Evolutionary conservation across 345 rosid species (phyloP).

Genomic region (Stellera chamaejasme): DNA sequence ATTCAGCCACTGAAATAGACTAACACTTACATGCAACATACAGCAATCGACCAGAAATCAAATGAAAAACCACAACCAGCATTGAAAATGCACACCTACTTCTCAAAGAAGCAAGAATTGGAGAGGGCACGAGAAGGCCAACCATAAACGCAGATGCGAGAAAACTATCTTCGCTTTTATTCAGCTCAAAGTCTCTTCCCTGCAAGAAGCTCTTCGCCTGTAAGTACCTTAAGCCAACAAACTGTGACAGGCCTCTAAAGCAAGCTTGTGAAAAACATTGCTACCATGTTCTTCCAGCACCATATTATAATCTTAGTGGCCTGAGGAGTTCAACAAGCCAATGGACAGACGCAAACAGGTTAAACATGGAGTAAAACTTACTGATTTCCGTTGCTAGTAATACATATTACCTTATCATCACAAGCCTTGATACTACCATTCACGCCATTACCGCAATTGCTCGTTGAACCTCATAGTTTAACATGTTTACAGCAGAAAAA

Average conservation of each 20-base stretch:
- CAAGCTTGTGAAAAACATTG: background rate
- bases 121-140: slow-evolving; percentile 90
- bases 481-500: slow-evolving; percentile 69
- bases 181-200: slow-evolving; percentile 70
- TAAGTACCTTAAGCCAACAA: slow-evolving; percentile 1
- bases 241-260: background rate
- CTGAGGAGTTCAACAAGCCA: no score
- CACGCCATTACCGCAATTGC: slow-evolving; percentile 90
- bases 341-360: background rate
- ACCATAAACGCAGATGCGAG: slow-evolving; percentile 97
- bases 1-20: background rate
- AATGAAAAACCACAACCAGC: slow-evolving; percentile 68
- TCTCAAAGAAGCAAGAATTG: slow-evolving; percentile 78
- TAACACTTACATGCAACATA: slow-evolving; percentile 68
- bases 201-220: slow-evolving; percentile 22
- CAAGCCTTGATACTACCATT: slow-evolving; percentile 69
- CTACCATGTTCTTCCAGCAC: no score
- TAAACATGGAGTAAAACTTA: slow-evolving; percentile 25
- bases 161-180: slow-evolving; percentile 83
- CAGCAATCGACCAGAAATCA: slow-evolving; percentile 75
- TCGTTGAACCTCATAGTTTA: slow-evolving; percentile 90
- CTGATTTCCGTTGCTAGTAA: slow-evolving; percentile 85
- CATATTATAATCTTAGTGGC: no score
- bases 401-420: slow-evolving; percentile 46
- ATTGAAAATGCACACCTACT: slow-evolving; percentile 42